phyloP scores from a whole-genome alignment of 2,329 filamentous ascomycete species.

The Sarocladium kiliense region DNA sequence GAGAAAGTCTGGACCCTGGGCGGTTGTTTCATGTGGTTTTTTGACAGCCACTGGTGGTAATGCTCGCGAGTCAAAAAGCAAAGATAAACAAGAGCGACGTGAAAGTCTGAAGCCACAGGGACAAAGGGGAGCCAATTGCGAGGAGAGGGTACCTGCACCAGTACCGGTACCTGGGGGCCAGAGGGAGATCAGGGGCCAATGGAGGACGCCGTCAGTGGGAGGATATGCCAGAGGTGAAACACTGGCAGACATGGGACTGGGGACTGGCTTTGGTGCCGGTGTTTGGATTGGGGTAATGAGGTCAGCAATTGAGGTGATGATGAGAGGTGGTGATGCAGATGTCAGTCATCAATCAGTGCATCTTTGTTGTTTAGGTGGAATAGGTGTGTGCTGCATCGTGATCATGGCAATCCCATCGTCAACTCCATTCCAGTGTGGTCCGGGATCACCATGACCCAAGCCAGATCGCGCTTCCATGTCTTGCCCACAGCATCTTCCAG shows the following conservation, averaged over 20 bases:
- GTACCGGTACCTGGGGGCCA: not conserved
- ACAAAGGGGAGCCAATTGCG: not conserved
- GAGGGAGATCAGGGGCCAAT: not conserved
- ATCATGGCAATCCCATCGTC: not conserved
- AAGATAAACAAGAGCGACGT: not conserved
- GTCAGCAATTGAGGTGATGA: not conserved
- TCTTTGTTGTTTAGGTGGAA: too few species aligned
- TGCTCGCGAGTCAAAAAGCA: not conserved
- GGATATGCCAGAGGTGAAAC: conserved; percentile 3
- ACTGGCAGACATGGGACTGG: not conserved
- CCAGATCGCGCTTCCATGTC: not conserved
- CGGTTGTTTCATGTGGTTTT: not conserved
- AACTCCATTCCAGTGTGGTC: not conserved
- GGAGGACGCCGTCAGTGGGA: not conserved
- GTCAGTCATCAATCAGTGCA: not conserved
- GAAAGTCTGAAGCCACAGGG: not conserved
- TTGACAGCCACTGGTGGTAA: not conserved
- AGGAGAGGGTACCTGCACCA: not conserved
- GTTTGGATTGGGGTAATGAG: not conserved
- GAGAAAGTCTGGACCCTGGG: not conserved
- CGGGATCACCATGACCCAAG: not conserved
- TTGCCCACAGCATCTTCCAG: not conserved
- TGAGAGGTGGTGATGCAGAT: not conserved
- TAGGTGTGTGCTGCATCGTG: not conserved
- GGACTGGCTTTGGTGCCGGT: not conserved